Evolutionary conservation across 192 early-diverging fungal species (phyloP).

Genomic region (Coemansia sp.): DNA sequence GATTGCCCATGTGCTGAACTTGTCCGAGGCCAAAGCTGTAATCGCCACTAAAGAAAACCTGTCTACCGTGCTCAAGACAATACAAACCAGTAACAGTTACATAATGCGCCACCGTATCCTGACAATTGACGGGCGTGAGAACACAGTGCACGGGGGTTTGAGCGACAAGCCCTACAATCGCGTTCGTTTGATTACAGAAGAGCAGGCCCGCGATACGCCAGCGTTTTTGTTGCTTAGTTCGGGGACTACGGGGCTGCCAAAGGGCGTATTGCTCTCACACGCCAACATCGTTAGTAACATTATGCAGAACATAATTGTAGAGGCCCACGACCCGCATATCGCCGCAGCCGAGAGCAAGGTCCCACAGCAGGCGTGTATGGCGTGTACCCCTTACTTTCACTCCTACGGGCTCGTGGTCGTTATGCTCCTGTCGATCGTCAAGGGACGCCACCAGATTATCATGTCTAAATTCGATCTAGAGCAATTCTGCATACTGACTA

Average conservation of each 20-base stretch:
- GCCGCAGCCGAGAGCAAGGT: constrained; percentile 8
- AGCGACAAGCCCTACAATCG: constrained; percentile 27
- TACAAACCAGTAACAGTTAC: constrained; percentile 16
- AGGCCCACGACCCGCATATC: not conserved
- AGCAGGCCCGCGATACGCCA: constrained; percentile 25
- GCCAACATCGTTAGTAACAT: constrained; percentile 69
- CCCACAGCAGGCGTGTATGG: constrained; percentile 15
- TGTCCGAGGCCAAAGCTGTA: constrained; percentile 69
- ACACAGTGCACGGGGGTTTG: constrained; percentile 16
- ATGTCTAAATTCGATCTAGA: constrained; percentile 76
- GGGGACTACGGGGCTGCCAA: constrained; percentile 64
- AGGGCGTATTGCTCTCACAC: constrained; percentile 84
- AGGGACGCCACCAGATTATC: constrained; percentile 64
- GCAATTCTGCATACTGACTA: constrained; percentile 62
- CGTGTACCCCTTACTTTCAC: constrained; percentile 71
- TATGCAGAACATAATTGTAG: constrained; percentile 40
- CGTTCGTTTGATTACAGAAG: constrained; percentile 21
- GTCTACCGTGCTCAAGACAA: constrained; percentile 23
- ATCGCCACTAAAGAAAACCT: constrained; percentile 56
- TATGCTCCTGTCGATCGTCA: constrained; percentile 31
- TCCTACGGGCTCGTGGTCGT: constrained; percentile 67
- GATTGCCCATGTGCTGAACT: constrained; percentile 72
- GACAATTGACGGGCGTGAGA: constrained; percentile 26
- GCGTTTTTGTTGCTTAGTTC: constrained; percentile 54
- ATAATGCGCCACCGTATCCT: constrained; percentile 31